These are phyloP conservation scores for Kuraishia molischiana DNA, from an alignment of 805 yeast species.

Conservation along the genomic window DNA sequence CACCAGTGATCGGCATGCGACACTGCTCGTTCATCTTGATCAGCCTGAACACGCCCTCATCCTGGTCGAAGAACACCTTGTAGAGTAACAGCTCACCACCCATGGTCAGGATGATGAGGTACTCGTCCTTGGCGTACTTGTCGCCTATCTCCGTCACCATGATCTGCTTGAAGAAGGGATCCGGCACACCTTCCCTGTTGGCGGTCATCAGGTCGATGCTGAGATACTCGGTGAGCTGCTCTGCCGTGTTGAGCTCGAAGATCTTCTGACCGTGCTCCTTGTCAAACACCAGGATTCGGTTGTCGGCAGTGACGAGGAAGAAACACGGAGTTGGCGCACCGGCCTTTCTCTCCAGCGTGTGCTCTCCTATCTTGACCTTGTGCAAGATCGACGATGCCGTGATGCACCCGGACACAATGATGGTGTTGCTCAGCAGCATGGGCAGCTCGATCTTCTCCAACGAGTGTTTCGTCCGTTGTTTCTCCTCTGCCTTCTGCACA, in stretches of 20 bases:
- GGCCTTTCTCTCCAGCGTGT: slow-evolving; percentile 13
- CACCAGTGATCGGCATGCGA: slow-evolving; percentile 52
- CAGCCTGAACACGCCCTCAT: slow-evolving; percentile 27
- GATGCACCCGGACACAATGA: slow-evolving; percentile 56
- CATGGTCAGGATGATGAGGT: slow-evolving; percentile 60
- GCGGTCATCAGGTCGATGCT: slow-evolving; percentile 38
- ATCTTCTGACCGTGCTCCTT: slow-evolving; percentile 44
- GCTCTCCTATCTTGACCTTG: slow-evolving; percentile 24
- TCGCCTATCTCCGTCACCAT: slow-evolving; percentile 60
- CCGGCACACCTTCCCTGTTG: slow-evolving; percentile 43
- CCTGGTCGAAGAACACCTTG: slow-evolving; percentile 36
- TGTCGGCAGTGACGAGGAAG: slow-evolving; percentile 68
- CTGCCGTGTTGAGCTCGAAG: slow-evolving; percentile 39
- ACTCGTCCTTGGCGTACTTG: slow-evolving; percentile 40
- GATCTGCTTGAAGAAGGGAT: slow-evolving; percentile 63
- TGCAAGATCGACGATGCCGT: slow-evolving; percentile 38
- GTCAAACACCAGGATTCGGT: slow-evolving; percentile 56
- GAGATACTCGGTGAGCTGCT: slow-evolving; percentile 33
- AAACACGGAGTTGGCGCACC: slow-evolving; percentile 30
- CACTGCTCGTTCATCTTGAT: slow-evolving; percentile 32
- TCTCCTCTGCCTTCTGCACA: slow-evolving; percentile 1
- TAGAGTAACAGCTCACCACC: slow-evolving; percentile 76
- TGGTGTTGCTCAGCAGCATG: slow-evolving; percentile 17
- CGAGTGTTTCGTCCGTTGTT: slow-evolving; percentile 4
- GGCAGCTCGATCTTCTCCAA: slow-evolving; percentile 22